Conservation (phyloP, 78 protist species). For the Thecamonas trahens region DNA sequence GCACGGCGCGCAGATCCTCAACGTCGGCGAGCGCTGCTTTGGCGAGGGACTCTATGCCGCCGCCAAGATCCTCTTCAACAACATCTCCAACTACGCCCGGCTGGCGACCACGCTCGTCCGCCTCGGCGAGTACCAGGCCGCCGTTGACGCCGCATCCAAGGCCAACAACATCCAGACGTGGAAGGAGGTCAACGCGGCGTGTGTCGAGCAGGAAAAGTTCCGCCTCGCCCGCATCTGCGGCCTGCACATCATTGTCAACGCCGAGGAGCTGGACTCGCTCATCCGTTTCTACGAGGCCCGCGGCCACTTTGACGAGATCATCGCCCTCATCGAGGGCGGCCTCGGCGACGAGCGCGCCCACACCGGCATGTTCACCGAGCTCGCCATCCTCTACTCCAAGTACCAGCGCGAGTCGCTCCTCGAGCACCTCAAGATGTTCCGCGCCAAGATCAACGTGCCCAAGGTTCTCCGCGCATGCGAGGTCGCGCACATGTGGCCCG, state of each 20-base stretch:
- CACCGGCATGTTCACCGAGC: constrained; percentile 97
- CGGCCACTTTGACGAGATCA: constrained; percentile 88
- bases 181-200: constrained; percentile 93
- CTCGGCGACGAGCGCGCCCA: constrained; percentile 91
- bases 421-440: constrained; percentile 92
- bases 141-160: constrained; percentile 98
- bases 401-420: constrained; percentile 89
- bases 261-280: constrained; percentile 88
- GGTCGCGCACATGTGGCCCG: constrained; percentile 85
- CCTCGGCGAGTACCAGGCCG: constrained; percentile 81
- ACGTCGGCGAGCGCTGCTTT: constrained; percentile 96
- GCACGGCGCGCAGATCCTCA: constrained; percentile 54
- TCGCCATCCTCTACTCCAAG: constrained; percentile 92
- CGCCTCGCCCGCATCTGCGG: constrained; percentile 96
- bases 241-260: constrained; percentile 84
- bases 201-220: constrained; percentile 95
- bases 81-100: constrained; percentile 75
- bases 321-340: constrained; percentile 84
- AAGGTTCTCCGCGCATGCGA: constrained; percentile 80
- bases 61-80: constrained; percentile 89
- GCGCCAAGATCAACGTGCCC: constrained; percentile 86
- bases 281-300: constrained; percentile 76
- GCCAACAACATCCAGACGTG: constrained; percentile 92
- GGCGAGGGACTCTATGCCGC: constrained; percentile 87
- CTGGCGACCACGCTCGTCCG: constrained; percentile 90